Percentiles rank a stretch among this genome's conserved stretches.
Evolutionary conservation across 768 basidiomycete genomes (phyloP).

Genomic region (Agrocybe pediades): DNA sequence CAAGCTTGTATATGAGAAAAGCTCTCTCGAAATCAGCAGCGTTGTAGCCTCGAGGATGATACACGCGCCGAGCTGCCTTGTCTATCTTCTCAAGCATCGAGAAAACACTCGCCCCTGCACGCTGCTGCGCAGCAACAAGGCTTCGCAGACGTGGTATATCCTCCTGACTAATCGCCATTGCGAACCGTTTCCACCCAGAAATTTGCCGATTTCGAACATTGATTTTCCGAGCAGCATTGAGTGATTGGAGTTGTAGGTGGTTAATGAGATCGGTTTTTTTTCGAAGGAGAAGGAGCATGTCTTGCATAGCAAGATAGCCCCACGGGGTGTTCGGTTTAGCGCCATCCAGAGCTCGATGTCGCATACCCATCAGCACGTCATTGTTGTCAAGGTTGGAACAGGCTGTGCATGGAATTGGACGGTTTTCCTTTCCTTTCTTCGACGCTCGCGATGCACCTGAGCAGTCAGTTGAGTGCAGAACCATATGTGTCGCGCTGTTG

Average conservation of each 20-base stretch:
- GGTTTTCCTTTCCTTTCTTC: neutral
- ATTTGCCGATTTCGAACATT: constrained; percentile 12
- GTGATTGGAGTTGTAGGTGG: constrained; percentile 5
- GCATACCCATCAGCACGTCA: constrained; percentile 11
- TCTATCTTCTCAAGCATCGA: constrained; percentile 15
- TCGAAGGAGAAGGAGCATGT: constrained; percentile 7
- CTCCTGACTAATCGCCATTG: constrained; percentile 6
- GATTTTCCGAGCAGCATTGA: constrained; percentile 9
- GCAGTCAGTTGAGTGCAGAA: constrained; percentile 2
- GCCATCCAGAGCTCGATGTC: constrained; percentile 7
- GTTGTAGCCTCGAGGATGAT: constrained; percentile 9
- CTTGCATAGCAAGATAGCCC: constrained; percentile 10
- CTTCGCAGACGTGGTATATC: constrained; percentile 13
- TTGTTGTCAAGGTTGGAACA: constrained; percentile 6
- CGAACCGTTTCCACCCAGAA: constrained; percentile 13
- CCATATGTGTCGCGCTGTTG: neutral
- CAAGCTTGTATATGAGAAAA: constrained; percentile 18
- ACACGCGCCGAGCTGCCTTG: constrained; percentile 9
- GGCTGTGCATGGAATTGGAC: neutral
- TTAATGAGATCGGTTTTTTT: constrained; percentile 7
- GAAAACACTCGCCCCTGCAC: constrained; percentile 9
- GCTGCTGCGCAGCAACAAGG: constrained; percentile 7
- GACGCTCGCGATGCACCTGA: neutral
- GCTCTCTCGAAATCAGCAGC: constrained; percentile 12
- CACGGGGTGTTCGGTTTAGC: constrained; percentile 15